A percentile compares a stretch with the other conserved stretches of the same genome.
Conservation (phyloP, 139 green algal genomes). For the Dunaliella sp. region DNA sequence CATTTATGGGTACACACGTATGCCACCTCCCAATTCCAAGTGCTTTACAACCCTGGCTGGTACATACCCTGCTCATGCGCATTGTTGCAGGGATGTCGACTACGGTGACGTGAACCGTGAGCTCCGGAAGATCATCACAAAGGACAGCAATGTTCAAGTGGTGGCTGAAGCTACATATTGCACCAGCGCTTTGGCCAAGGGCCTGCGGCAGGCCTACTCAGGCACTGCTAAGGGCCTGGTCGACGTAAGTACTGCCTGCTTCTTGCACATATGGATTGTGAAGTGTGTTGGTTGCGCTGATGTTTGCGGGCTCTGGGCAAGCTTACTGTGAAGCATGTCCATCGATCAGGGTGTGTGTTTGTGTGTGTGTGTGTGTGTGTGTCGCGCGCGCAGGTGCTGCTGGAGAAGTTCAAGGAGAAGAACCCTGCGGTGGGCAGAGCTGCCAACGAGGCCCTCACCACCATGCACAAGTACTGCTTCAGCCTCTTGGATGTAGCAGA, state of each 20-base stretch:
- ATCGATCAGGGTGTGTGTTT: no score
- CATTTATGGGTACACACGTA: no score
- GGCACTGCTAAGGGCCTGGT: conserved; percentile 42
- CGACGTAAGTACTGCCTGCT: conserved; percentile 8
- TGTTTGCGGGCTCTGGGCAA: no score
- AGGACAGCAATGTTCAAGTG: conserved; percentile 81
- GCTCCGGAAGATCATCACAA: conserved; percentile 79
- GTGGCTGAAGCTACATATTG: conserved; percentile 72
- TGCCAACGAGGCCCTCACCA: conserved; percentile 55
- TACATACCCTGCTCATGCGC: no score
- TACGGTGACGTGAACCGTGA: conserved; percentile 72
- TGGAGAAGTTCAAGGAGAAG: conserved; percentile 93
- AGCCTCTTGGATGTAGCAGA: conserved; percentile 70
- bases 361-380: conserved; percentile 22
- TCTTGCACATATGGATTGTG: no score
- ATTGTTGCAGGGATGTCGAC: conserved; percentile 45
- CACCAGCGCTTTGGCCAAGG: conserved; percentile 58
- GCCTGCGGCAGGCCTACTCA: conserved; percentile 65
- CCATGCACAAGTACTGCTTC: conserved; percentile 73
- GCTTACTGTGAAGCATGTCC: no score
- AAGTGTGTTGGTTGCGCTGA: no score
- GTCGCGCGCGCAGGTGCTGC: conserved; percentile 40
- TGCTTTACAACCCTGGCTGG: no score
- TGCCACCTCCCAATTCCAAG: no score
- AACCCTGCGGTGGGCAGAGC: conserved; percentile 68